Conservation (phyloP, 257 asterid genomes). For the Schizonepeta tenuifolia region DNA sequence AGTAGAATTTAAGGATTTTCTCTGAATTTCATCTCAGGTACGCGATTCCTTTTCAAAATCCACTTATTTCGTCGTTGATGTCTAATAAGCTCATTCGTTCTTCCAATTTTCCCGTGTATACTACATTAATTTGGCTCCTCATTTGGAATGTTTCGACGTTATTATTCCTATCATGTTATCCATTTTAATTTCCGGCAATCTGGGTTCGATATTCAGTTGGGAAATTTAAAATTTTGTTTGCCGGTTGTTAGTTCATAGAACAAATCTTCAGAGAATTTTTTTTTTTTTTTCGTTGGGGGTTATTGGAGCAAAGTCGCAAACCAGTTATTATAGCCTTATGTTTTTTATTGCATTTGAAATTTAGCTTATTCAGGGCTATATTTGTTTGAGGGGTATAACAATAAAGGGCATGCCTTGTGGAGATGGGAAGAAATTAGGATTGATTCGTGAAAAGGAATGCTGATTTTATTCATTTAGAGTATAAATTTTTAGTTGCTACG, state of each 20-base stretch:
- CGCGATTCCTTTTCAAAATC: neutral
- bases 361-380: neutral
- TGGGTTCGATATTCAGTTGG: neutral
- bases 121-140: neutral
- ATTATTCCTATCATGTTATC: neutral
- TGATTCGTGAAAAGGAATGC: neutral
- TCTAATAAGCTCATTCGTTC: neutral
- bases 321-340: neutral
- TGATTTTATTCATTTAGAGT: constrained; percentile 11
- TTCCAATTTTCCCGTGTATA: constrained; percentile 5
- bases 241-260: neutral
- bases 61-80: neutral
- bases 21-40: constrained; percentile 10
- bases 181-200: neutral
- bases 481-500: neutral
- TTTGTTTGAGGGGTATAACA: neutral
- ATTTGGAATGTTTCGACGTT: neutral
- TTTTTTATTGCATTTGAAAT: neutral
- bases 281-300: neutral
- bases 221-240: neutral
- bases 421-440: neutral
- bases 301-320: too few species aligned
- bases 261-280: neutral
- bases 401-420: neutral
- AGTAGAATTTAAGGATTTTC: neutral